A percentile compares a stretch with the other conserved stretches of the same genome.
Conservation (phyloP, 345 rosid genomes). For the Nephelium lappaceum region DNA sequence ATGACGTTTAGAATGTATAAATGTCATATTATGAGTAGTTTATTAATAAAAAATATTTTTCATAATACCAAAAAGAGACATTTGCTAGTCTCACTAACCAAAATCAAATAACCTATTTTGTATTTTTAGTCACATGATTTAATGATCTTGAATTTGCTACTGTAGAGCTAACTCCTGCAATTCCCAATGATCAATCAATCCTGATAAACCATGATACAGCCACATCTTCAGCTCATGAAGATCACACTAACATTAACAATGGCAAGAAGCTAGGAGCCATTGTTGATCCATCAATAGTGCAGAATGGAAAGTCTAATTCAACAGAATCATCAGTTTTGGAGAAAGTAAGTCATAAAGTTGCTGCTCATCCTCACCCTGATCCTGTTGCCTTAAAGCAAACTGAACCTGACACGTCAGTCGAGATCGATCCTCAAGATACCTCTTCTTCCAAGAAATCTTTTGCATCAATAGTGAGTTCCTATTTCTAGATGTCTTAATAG, state of each 20-base stretch:
- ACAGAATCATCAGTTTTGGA: slow-evolving; percentile 21
- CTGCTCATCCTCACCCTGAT: neutral
- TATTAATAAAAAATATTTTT: too few relatives aligned
- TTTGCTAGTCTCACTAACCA: too few relatives aligned
- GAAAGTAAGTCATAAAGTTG: slow-evolving; percentile 21
- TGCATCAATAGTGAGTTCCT: slow-evolving; percentile 59
- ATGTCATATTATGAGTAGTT: too few relatives aligned
- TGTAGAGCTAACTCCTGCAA: slow-evolving; percentile 38
- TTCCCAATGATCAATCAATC: slow-evolving; percentile 9
- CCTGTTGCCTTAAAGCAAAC: neutral
- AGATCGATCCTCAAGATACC: slow-evolving; percentile 27
- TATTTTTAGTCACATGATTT: neutral
- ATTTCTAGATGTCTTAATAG: too few relatives aligned
- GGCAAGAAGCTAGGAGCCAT: neutral
- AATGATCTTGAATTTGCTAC: neutral
- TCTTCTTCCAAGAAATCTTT: slow-evolving; percentile 49
- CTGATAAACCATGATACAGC: neutral
- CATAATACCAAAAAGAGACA: too few relatives aligned
- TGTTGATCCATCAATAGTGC: slow-evolving; percentile 13
- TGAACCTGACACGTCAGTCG: neutral
- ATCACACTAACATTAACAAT: neutral
- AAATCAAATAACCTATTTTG: too few relatives aligned
- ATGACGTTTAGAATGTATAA: too few relatives aligned
- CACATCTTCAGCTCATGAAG: neutral
- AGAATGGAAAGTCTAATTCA: slow-evolving; percentile 23